Percentiles rank a stretch among this genome's conserved stretches.
These are phyloP conservation scores for Calonectria crousiana DNA, from an alignment of 2,329 filamentous ascomycete genomes.

Conservation along the genomic window DNA sequence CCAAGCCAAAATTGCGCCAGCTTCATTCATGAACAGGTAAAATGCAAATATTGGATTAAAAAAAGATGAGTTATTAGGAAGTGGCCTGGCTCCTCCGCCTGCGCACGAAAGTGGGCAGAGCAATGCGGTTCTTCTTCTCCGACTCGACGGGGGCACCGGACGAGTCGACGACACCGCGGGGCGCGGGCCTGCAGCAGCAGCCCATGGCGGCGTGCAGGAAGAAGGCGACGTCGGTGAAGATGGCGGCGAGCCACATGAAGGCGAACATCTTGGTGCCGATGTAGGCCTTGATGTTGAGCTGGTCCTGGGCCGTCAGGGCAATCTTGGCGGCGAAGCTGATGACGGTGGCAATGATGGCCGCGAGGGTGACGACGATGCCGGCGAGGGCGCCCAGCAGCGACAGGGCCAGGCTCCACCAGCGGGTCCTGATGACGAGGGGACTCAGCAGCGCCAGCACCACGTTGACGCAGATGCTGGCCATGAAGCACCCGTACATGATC, in stretches of 20 bases:
- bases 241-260: slow-evolving; percentile 89
- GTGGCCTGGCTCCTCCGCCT: slow-evolving; percentile 40
- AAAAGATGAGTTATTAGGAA: slow-evolving; percentile 14
- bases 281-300: slow-evolving; percentile 80
- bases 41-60: neutral
- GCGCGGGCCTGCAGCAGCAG: slow-evolving; percentile 73
- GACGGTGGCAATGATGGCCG: slow-evolving; percentile 81
- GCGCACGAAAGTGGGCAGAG: slow-evolving; percentile 46
- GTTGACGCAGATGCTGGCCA: slow-evolving; percentile 77
- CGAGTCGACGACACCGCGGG: slow-evolving; percentile 26
- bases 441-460: slow-evolving; percentile 79
- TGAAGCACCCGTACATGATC: slow-evolving; percentile 91
- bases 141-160: slow-evolving; percentile 25
- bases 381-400: slow-evolving; percentile 76
- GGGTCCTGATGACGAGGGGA: slow-evolving; percentile 65
- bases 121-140: slow-evolving; percentile 37
- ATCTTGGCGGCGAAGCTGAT: slow-evolving; percentile 87
- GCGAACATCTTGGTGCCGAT: slow-evolving; percentile 82
- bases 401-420: slow-evolving; percentile 76
- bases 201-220: slow-evolving; percentile 80
- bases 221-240: slow-evolving; percentile 76
- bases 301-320: slow-evolving; percentile 76
- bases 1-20: slow-evolving; percentile 1
- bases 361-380: slow-evolving; percentile 76
- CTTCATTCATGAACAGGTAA: neutral